Evolutionary conservation across 1,284 basidiomycete species (phyloP).

Genomic region (Chondrostereum purpureum): DNA sequence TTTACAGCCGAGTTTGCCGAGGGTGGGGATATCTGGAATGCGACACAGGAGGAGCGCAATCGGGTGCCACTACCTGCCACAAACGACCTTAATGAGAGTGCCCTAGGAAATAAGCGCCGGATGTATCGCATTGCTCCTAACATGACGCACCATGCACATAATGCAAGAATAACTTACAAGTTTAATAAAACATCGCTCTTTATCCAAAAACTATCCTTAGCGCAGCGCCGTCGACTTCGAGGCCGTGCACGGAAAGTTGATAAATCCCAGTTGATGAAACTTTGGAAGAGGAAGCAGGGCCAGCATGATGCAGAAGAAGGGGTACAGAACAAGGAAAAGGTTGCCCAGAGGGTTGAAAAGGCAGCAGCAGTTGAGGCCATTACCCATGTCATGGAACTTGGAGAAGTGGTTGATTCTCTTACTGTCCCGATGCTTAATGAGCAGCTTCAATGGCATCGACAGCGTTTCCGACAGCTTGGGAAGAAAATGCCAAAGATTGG

Average conservation of each 20-base stretch:
- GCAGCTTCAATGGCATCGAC: constrained; percentile 7
- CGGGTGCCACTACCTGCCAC: constrained; percentile 15
- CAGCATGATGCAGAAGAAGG: too few relatives aligned
- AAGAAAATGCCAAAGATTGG: neutral
- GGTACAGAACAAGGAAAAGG: constrained; percentile 1
- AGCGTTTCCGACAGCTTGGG: constrained; percentile 6
- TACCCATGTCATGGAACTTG: constrained; percentile 1
- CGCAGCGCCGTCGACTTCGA: too few relatives aligned
- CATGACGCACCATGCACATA: too few relatives aligned
- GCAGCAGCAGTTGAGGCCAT: neutral
- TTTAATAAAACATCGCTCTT: too few relatives aligned
- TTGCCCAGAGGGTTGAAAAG: neutral
- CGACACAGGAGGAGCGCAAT: constrained; percentile 9
- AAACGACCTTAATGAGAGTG: constrained; percentile 19
- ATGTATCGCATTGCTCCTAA: too few relatives aligned
- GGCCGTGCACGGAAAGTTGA: too few relatives aligned
- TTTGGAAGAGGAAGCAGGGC: too few relatives aligned
- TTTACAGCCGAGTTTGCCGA: constrained; percentile 15
- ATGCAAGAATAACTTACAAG: too few relatives aligned
- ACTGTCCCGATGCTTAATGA: neutral
- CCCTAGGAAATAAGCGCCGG: constrained; percentile 11
- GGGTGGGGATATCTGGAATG: constrained; percentile 12
- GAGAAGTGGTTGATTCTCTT: neutral
- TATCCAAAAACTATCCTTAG: too few relatives aligned
- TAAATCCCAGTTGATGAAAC: too few relatives aligned